Percentiles rank a stretch among this genome's conserved stretches.
Conservation (phyloP, 2,329 filamentous ascomycete species). For the Leptographium procerum region DNA sequence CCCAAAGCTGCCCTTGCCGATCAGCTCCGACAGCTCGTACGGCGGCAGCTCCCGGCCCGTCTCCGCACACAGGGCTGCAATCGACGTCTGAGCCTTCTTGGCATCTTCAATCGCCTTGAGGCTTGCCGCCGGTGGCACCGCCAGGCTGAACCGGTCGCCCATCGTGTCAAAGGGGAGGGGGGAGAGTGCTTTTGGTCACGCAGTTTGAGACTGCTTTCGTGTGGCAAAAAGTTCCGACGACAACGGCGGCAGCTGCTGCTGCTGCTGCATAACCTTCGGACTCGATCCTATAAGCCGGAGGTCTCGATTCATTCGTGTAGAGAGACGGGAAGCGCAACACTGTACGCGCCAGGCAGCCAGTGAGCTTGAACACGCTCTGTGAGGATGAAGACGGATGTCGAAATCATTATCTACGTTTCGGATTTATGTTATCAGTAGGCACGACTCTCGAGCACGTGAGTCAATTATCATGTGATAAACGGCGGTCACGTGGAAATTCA, state of each 20-base stretch:
- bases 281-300: not conserved
- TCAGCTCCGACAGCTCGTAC: slow-evolving; percentile 53
- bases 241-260: not conserved
- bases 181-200: no score
- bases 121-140: slow-evolving; percentile 8
- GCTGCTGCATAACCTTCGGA: not conserved
- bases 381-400: not conserved
- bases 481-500: not conserved
- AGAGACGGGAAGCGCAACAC: not conserved
- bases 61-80: slow-evolving; percentile 46
- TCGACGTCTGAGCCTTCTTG: slow-evolving; percentile 46
- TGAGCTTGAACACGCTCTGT: not conserved
- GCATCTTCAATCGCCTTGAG: slow-evolving; percentile 51
- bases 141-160: not conserved
- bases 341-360: not conserved
- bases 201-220: not conserved
- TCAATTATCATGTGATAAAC: not conserved
- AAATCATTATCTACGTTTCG: not conserved
- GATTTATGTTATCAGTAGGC: not conserved
- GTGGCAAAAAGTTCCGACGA: no score
- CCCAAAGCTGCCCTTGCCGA: slow-evolving; percentile 58
- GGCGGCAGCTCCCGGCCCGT: slow-evolving; percentile 44
- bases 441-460: no score
- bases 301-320: no score
- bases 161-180: no score